Evolutionary conservation across 176 grass and related monocot genomes (phyloP).

Genomic region (Olyra latifolia): DNA sequence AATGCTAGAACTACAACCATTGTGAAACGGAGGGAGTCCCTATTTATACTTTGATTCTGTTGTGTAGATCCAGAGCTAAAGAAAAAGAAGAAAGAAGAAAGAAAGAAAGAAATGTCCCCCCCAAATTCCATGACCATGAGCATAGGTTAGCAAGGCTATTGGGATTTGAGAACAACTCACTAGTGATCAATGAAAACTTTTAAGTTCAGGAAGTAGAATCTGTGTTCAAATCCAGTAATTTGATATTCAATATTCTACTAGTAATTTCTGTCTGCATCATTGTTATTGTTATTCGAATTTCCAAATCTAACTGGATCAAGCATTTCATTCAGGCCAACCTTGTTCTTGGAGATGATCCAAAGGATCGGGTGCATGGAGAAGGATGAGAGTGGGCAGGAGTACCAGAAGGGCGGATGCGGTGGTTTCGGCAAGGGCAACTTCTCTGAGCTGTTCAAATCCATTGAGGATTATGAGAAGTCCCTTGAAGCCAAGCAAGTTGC

Average conservation of each 20-base stretch:
- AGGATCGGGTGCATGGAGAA: constrained; percentile 87
- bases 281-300: not conserved
- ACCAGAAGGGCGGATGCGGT: constrained; percentile 77
- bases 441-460: constrained; percentile 83
- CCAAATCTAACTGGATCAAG: constrained; percentile 23
- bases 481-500: constrained; percentile 67
- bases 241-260: not conserved
- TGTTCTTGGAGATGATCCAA: constrained; percentile 93
- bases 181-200: not conserved
- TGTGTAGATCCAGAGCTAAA: not conserved
- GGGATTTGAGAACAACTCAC: not conserved
- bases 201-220: not conserved
- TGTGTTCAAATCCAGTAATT: not conserved
- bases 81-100: too few species aligned
- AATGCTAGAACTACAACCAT: too few species aligned
- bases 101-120: too few species aligned
- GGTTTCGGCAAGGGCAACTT: constrained; percentile 96
- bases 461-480: constrained; percentile 85
- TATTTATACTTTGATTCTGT: not conserved
- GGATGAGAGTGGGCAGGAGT: constrained; percentile 62
- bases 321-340: constrained; percentile 62
- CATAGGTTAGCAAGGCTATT: not conserved
- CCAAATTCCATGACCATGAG: not conserved
- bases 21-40: too few species aligned
- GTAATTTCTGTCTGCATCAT: not conserved